A percentile compares a stretch with the other conserved stretches of the same genome.
These are phyloP conservation scores for Pseudoneurospora amorphoporcata DNA, from an alignment of 495 filamentous ascomycete species.

Conservation along the genomic window DNA sequence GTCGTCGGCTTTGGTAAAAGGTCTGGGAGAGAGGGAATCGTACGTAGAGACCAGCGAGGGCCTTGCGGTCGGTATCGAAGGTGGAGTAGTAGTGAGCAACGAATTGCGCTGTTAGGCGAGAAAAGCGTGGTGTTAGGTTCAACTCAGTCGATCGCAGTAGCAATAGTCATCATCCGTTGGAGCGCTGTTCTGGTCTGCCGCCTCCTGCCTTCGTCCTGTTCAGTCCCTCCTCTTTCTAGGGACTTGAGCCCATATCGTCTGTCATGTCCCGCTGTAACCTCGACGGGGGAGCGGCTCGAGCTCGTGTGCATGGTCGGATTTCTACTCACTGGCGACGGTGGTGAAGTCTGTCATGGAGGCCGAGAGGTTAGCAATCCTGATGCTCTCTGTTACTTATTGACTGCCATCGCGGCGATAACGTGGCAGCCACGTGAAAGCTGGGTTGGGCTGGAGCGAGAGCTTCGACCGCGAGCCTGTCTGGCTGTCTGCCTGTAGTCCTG, in stretches of 20 bases:
- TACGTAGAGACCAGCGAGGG: slow-evolving; percentile 70
- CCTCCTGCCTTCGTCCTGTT: not conserved
- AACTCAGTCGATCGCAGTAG: not conserved
- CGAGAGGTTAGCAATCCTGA: not conserved
- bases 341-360: slow-evolving; percentile 10
- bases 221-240: not conserved
- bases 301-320: not conserved
- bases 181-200: not conserved
- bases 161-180: not conserved
- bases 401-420: not conserved
- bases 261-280: not conserved
- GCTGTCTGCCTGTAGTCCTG: not conserved
- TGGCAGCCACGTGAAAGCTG: not conserved
- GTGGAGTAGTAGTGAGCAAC: slow-evolving; percentile 78
- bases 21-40: slow-evolving; percentile 12
- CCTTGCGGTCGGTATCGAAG: slow-evolving; percentile 58
- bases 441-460: not conserved
- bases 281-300: not conserved
- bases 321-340: slow-evolving; percentile 20
- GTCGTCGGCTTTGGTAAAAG: not conserved
- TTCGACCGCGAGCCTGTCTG: slow-evolving; percentile 3
- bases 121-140: slow-evolving; percentile 4
- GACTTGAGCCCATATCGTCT: not conserved
- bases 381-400: not conserved
- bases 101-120: slow-evolving; percentile 56